Base-by-base conservation (phyloP, 1,284 basidiomycete genomes). In the Thecaphora thlaspeos region DNA sequence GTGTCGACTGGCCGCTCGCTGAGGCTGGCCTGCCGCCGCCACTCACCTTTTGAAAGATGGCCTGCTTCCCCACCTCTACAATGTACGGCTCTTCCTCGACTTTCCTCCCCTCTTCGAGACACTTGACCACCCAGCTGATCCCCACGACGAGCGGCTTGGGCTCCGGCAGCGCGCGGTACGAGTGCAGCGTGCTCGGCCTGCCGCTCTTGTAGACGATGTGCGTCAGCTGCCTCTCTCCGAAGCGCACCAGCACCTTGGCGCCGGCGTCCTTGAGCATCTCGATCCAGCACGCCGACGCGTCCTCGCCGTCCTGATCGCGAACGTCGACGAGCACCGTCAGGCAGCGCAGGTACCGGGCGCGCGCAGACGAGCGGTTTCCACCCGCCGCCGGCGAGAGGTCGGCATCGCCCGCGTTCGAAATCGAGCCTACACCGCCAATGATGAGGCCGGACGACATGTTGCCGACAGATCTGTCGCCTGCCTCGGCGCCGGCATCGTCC, bases 201-300 rank as follows among this genome's bases (percentile, higher is more conserved):
- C 71, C 71, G 32, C 61, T 61, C 49, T 72, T 74, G 57, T 61
- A 74, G 30, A 74, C 66, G 22, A 74, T 72, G 32, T 73, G 71
- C 17, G 63, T 73, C 37, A 73, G 34, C 36, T 52, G 61, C 12
- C 55, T n/a, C 45, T 59, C 56, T 41, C 53, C 53, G 15, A 58
- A 57, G 22, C 69, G 40, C 7, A 66, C 53, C 51, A 62, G 49
- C 10, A 72, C 70, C 37, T 66, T 66, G 18, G 71, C 70, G n/a
- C 71, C 71, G 1, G 55, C 63, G 17, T 46, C 52, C 39, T 64
- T 67, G 30, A 74, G 57, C 53, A 63, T 60, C 39, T 70, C 68
- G 34, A 65, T 51, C 68, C 70, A 74, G 3, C 53, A 43, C 3
- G 51, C 53, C 5, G 68, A 70, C 0, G 65, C 65, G 47, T 74